phyloP scores from a whole-genome alignment of 192 early-diverging fungal species.

The Linnemannia elongata region DNA sequence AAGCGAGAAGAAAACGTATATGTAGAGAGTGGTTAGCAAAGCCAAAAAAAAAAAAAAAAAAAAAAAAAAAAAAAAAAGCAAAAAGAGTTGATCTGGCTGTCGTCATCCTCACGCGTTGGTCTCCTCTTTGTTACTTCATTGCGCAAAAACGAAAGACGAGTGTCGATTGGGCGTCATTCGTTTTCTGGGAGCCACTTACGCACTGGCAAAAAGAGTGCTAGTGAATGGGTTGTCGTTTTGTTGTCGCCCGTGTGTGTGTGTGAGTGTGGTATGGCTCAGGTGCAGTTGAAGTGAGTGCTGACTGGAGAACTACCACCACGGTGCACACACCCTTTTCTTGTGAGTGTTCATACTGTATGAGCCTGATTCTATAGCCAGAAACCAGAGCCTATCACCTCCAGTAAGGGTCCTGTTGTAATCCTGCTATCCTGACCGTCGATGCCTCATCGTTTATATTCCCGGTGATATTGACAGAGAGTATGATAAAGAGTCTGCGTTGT shows the following conservation, averaged over 20 bases:
- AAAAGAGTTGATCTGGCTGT: background rate
- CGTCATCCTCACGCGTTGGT: background rate
- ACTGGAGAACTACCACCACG: background rate
- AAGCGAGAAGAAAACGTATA: background rate
- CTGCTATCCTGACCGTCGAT: background rate
- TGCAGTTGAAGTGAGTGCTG: background rate
- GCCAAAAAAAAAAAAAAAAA: background rate
- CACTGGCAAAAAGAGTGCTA: background rate
- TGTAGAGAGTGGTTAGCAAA: background rate
- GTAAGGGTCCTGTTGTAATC: background rate
- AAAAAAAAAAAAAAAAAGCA: background rate
- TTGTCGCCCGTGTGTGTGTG: background rate
- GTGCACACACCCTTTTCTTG: background rate
- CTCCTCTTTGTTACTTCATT: background rate
- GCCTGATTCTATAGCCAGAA: too few species aligned
- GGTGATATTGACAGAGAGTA: background rate
- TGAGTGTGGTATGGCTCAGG: background rate
- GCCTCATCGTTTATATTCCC: background rate
- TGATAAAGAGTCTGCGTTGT: background rate
- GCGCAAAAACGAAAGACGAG: background rate
- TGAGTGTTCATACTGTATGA: too few species aligned
- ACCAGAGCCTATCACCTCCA: too few species aligned
- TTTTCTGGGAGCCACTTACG: background rate
- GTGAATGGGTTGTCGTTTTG: background rate
- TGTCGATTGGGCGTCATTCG: slow-evolving; percentile 3